Evolutionary conservation across 2,329 filamentous ascomycete species (phyloP).

Genomic region (Ceratocystis variospora): DNA sequence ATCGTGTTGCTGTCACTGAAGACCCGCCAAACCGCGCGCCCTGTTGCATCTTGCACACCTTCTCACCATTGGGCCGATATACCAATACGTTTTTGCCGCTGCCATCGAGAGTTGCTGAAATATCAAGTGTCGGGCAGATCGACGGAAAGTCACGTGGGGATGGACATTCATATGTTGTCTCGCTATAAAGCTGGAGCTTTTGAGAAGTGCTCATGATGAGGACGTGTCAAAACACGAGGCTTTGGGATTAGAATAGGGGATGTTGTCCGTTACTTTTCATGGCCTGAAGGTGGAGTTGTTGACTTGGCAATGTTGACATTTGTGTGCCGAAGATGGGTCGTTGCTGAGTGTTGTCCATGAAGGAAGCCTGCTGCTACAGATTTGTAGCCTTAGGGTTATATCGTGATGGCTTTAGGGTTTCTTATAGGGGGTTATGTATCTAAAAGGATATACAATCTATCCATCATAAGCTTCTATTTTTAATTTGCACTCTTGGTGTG

Average conservation of each 20-base stretch:
- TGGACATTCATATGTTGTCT: constrained; percentile 43
- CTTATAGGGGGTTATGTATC: constrained; percentile 3
- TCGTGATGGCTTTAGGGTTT: neutral
- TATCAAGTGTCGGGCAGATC: constrained; percentile 74
- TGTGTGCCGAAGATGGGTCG: neutral
- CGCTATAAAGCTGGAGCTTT: constrained; percentile 37
- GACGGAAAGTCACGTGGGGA: constrained; percentile 47
- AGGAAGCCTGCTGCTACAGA: neutral
- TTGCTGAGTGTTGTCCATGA: neutral
- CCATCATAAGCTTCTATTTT: neutral
- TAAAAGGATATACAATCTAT: neutral
- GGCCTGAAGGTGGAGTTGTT: neutral
- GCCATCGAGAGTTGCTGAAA: constrained; percentile 58
- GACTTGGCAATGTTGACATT: neutral
- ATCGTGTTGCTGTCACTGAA: constrained; percentile 36
- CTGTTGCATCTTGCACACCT: constrained; percentile 40
- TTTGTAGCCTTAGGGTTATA: neutral
- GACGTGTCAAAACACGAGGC: neutral
- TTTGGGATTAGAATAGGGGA: neutral
- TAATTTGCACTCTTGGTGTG: neutral
- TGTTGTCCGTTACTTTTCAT: neutral
- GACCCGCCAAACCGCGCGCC: constrained; percentile 30
- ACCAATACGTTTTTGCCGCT: constrained; percentile 56
- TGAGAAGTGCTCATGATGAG: constrained; percentile 22
- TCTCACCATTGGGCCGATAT: constrained; percentile 64